Evolutionary conservation across 2,329 filamentous ascomycete species (phyloP), one percentile per base, ranked within the genome.

Genomic region (Ascochyta rabiei): DNA sequence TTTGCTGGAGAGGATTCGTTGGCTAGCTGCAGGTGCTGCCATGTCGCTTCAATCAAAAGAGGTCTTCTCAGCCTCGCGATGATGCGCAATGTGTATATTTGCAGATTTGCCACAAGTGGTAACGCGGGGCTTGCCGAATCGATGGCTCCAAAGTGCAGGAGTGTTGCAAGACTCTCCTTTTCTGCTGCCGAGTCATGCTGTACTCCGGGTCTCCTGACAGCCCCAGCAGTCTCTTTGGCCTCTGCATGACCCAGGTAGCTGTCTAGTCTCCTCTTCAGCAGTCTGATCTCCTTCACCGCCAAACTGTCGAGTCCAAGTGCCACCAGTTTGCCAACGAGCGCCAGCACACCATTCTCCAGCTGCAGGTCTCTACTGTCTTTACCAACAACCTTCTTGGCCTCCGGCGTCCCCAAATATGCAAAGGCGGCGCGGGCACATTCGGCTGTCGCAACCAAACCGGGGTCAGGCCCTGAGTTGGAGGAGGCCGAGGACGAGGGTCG

Each of bases 361-460:
- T 93, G 89, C 34, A 89, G 76, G 39, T 84, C 81, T 1, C 85
- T 81, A n/a, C 87, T 76, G 9, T 81, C 75, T 9, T 85, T 75
- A 8, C 81, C 79, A 6, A 82, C 76, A 1, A 82, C 76, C 23
- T 82, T 78, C 18, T 72, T 70, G 26, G 74, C 78, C 45, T 89
- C 83, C 21, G 86, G 66, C 24, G 81, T 79, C 44, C 87, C 81
- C 34, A 93, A 77, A 44, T 84, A 86, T 6, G 82, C 76, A 66
- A 93, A 90, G 1, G 87, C 88, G 24, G 84, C 73, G 9, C 88
- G 82, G 6, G 87, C 84, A 65, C 89, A 92, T 75, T 92, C 89
- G 12, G 87, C 86, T 0, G 81, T 82, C 1, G 86, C 80, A 13
- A 87, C 63, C 18, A 79, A 56, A 44, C 74, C 71, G 6, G 73